Evolutionary conservation across 2,329 filamentous ascomycete species (phyloP), one percentile per base, ranked within the genome.

Genomic region (Cryphonectria nitschkei): DNA sequence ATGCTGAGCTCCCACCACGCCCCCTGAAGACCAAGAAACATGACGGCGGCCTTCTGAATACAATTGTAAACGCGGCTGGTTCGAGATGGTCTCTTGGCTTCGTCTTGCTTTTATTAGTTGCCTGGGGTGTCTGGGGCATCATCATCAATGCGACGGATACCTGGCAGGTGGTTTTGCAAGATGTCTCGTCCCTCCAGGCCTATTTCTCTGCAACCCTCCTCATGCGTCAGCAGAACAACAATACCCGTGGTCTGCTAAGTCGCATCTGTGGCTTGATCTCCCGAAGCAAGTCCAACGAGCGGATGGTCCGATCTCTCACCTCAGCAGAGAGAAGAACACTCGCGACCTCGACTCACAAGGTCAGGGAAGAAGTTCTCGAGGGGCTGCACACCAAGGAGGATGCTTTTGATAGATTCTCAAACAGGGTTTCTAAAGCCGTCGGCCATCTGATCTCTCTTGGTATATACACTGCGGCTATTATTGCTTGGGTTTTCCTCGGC

Each of bases 181-280:
- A 82, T 64, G 74, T 77, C 14, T 78, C 77, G 65, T 79, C 80
- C 19, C 80, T 82, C 67, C 76, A 80, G 67, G 77, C 79, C 66
- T 81, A 82, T 70, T 74, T 80, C 54, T 81, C 78, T 13, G 80
- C 80, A 37, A 80, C 79, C 9, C 76, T 82, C 22, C 80, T 82
- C 54, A 79, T 82, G 75, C 77, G 81, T 1, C 80, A 82, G 74
- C 80, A 81, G 70, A 76, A 77, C 46, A 82, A 79, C 70, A 75
- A 75, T 14, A 77, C 77, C n/a, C 75, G 76, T 7, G 69, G 73
- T 13, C 74, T 78, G 8, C 73, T 79, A 66, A 74, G 76, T 2
- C 76, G 75, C 0, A 76, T 80, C 37, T 78, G 79, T 22, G 74
- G 75, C 64, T 74, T 82, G 62, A 73, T 77, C 22, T 82, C 80